Base-by-base conservation (phyloP, 148 eudicot species). In the Vaccinium vitisidaea region DNA sequence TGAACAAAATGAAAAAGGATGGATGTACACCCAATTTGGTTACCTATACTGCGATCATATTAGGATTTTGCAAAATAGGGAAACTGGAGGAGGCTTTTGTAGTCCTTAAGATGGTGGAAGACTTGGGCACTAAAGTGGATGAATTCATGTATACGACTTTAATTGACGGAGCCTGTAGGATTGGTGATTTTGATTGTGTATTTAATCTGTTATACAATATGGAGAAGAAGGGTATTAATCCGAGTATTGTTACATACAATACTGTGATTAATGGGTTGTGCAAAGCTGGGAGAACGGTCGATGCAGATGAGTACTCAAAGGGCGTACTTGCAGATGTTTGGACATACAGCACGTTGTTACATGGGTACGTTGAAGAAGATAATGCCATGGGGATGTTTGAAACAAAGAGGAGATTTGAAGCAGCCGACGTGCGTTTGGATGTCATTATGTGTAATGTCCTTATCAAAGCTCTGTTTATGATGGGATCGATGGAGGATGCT, bases 31-130 rank as follows among this genome's bases (percentile, higher is more conserved):
- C 92, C 25, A 87, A 86, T 88, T 80, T 90, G 83, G 88, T 90
- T 43, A 83, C 93, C 75, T 90, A 87, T 80, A 90, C 92, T 25
- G 89, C 91, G 1, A 86, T 91, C 71, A 88, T 91, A 16, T 65
- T 87, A 79, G 93, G 92, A 23, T 90, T 90, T 81, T 88, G 93
- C 86, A 88, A 88, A 81, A 90, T 88, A 86, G 90, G 92, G 80
- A 91, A 90, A 82, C 49, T 91, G 75, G 79, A 83, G 39, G 92
- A 90, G 87, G 93, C 92, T 4, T 87, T 86, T 75, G 46, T 23
- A 1, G 30, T 90, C 21, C 85, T 91, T 55, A 85, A 88, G 84
- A 77, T 87, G 82, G 88, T 90, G 56, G 83, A 86, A 71, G 84
- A 81, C 27, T 74, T 83, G 59, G 88, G 88, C 70, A 80, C 88